Evolutionary conservation across 768 basidiomycete genomes (phyloP).

Genomic region (Podaxis sp.): DNA sequence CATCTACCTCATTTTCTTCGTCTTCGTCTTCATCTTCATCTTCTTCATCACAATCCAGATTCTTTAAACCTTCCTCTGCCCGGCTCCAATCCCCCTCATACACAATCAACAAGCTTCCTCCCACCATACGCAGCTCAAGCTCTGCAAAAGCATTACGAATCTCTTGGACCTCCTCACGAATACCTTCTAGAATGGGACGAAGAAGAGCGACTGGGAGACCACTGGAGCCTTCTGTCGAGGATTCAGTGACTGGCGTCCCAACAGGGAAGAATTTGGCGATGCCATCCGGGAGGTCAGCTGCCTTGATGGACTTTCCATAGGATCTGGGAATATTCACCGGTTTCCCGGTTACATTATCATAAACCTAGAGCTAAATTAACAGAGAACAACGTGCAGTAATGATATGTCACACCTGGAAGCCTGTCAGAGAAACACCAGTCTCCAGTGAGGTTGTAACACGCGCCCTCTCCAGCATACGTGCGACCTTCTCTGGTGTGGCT

Average conservation of each 20-base stretch:
- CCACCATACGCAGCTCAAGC: slow-evolving; percentile 77
- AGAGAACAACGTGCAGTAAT: not conserved
- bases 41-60: slow-evolving; percentile 20
- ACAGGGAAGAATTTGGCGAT: slow-evolving; percentile 77
- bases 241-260: slow-evolving; percentile 13
- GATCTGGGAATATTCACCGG: slow-evolving; percentile 63
- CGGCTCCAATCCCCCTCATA: slow-evolving; percentile 54
- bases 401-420: slow-evolving; percentile 68
- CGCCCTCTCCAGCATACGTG: slow-evolving; percentile 72
- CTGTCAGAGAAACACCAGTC: slow-evolving; percentile 82
- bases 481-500: slow-evolving; percentile 67
- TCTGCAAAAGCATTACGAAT: slow-evolving; percentile 35
- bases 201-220: slow-evolving; percentile 58
- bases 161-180: slow-evolving; percentile 45
- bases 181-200: slow-evolving; percentile 49
- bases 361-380: slow-evolving; percentile 47
- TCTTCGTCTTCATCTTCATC: slow-evolving; percentile 32
- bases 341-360: slow-evolving; percentile 52
- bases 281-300: slow-evolving; percentile 68
- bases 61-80: slow-evolving; percentile 37
- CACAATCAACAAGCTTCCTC: slow-evolving; percentile 73
- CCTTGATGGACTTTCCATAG: slow-evolving; percentile 75
- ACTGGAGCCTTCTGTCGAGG: slow-evolving; percentile 17
- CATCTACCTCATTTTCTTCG: slow-evolving; percentile 28
- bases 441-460: slow-evolving; percentile 64